phyloP scores from a whole-genome alignment of 352 stramenopile species.

The Phytophthora brassicae region DNA sequence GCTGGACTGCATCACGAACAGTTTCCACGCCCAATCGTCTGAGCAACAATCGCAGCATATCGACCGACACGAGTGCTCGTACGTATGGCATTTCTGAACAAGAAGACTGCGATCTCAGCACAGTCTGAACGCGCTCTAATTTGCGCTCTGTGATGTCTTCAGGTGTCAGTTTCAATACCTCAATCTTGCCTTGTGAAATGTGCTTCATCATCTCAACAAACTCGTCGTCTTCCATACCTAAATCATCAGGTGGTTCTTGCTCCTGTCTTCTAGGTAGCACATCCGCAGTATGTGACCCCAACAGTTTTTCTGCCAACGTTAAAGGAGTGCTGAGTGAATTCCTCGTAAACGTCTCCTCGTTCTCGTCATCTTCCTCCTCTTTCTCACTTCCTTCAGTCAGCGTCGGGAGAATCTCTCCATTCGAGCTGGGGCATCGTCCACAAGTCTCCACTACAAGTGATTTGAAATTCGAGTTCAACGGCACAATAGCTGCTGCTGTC shows the following conservation, averaged over 20 bases:
- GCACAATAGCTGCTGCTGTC: not conserved
- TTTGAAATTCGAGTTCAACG: not conserved
- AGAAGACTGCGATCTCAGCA: slow-evolving; percentile 15
- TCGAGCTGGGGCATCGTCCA: not conserved
- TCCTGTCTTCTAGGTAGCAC: not conserved
- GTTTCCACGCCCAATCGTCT: slow-evolving; percentile 27
- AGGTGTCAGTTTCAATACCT: slow-evolving; percentile 30
- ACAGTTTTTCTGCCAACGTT: slow-evolving; percentile 6
- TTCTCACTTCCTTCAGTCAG: slow-evolving; percentile 18
- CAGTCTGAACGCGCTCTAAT: slow-evolving; percentile 33
- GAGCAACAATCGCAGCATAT: slow-evolving; percentile 45
- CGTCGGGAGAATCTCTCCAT: slow-evolving; percentile 17
- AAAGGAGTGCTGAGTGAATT: not conserved
- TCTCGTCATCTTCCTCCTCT: slow-evolving; percentile 22
- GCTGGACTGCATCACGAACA: slow-evolving; percentile 30
- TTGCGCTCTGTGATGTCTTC: slow-evolving; percentile 31
- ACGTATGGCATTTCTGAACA: slow-evolving; percentile 29
- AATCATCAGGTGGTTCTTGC: slow-evolving; percentile 7
- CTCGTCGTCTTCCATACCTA: slow-evolving; percentile 12
- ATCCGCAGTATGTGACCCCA: slow-evolving; percentile 1
- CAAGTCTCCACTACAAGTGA: not conserved
- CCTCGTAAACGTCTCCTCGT: slow-evolving; percentile 28
- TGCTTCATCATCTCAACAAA: slow-evolving; percentile 42
- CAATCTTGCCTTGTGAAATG: slow-evolving; percentile 29
- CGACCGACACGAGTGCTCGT: slow-evolving; percentile 40